Base-by-base conservation (phyloP, 208 protist species). In the Crithidia acanthocephali region DNA sequence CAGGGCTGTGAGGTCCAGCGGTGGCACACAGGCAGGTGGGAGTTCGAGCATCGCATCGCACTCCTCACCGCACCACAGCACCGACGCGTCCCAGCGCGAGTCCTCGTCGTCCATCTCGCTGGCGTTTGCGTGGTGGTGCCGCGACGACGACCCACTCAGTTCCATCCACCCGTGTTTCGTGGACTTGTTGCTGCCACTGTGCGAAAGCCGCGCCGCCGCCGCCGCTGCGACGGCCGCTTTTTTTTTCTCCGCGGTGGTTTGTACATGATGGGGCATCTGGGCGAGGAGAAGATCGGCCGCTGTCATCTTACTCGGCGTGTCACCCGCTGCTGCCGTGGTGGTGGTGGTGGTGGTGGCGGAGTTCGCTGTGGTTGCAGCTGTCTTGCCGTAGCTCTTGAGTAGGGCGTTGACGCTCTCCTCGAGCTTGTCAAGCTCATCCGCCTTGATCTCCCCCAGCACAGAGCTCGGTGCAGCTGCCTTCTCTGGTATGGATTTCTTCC, bases 401-500 rank as follows among this genome's bases (percentile, higher is more conserved):
- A 76, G 32, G 1, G 71, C 71, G 20, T 76, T 50, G 30, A 76
- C 27, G 45, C 62, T 76, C 53, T 76, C 27, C 32, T 76, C 71
- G 1, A 76, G 62, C 32, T 64, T 76, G 71, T 69, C 71, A 9
- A 76, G 56, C 27, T 76, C 71, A 20, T 64, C 53, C 23, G 60
- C 25, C 4, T 22, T 15, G 16, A 69, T 69, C 22, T 63, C 60
- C 2, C 32, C 40, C 3, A 76, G 45, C 23, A 53, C 20, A n/a
- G 28, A 9, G 5, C 32, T 11, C 6, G 67, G 30, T 23, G 22
- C 11, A 42, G 44, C 28, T 8, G 44, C 1, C 28, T 59, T 42
- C 8, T 16, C 55, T 23, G 30, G 55, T 15, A 32, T 1, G 7
- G 32, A 1, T 13, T 25, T 20, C n/a, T n/a, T 5, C 23, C 15